Percentiles rank a stretch among this genome's conserved stretches.
phyloP scores from a whole-genome alignment of 345 rosid genomes.

The Salix koriyanagi region DNA sequence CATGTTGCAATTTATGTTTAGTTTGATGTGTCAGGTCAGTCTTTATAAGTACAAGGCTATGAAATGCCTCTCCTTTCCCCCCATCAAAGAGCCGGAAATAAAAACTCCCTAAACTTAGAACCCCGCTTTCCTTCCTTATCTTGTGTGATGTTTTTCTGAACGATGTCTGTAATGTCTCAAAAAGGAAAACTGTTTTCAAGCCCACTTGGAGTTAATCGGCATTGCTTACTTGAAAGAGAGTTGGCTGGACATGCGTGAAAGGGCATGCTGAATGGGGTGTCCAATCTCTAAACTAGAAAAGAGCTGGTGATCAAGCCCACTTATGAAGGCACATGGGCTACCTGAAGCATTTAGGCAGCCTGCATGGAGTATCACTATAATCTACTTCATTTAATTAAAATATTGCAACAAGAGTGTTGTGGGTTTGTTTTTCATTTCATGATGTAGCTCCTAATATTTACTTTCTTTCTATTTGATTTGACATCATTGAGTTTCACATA shows the following conservation, averaged over 20 bases:
- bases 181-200: neutral
- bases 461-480: neutral
- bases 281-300: neutral
- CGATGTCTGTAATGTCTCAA: neutral
- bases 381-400: neutral
- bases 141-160: neutral
- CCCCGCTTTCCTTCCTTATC: neutral
- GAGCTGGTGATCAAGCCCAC: neutral
- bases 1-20: neutral
- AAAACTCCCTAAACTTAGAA: neutral
- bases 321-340: neutral
- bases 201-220: neutral
- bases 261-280: neutral
- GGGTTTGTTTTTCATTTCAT: neutral
- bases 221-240: neutral
- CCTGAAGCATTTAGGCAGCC: neutral
- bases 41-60: neutral
- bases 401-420: neutral
- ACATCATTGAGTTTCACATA: slow-evolving; percentile 1
- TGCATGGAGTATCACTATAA: neutral
- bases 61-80: neutral
- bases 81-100: neutral
- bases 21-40: no score
- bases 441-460: neutral
- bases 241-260: neutral